Evolutionary conservation across 768 basidiomycete genomes (phyloP).

Genomic region (Kwoniella sp.): DNA sequence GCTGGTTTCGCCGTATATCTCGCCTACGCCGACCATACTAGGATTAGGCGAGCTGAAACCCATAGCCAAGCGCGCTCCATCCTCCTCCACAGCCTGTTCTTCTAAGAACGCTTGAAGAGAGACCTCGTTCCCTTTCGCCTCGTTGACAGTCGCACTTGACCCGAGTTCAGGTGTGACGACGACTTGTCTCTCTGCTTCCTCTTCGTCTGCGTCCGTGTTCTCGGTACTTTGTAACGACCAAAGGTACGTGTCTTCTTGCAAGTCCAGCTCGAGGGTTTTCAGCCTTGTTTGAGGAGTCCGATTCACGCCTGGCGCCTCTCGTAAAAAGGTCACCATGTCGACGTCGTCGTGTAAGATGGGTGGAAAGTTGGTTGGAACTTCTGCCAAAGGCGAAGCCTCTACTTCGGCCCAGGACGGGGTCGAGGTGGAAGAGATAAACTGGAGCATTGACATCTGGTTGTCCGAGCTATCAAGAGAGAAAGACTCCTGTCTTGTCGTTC

Average conservation of each 20-base stretch:
- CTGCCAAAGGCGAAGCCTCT: constrained; percentile 10
- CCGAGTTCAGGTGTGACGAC: constrained; percentile 14
- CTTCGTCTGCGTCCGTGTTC: neutral
- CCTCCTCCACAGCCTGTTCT: constrained; percentile 4
- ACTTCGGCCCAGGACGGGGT: constrained; percentile 16
- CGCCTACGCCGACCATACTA: neutral
- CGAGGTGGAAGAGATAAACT: constrained; percentile 10
- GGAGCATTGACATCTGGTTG: constrained; percentile 10
- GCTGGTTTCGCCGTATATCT: constrained; percentile 6
- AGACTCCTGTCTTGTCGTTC: neutral
- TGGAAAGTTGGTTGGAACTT: constrained; percentile 7
- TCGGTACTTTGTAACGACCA: neutral
- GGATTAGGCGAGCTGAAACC: constrained; percentile 5
- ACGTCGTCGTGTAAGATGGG: constrained; percentile 4
- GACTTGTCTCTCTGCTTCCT: neutral
- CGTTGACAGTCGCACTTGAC: neutral
- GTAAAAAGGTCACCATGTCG: constrained; percentile 12
- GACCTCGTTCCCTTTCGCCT: constrained; percentile 2
- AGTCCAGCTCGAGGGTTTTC: neutral
- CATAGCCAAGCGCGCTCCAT: neutral
- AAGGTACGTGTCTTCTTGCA: neutral
- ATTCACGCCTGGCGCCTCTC: constrained; percentile 16
- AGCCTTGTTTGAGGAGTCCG: constrained; percentile 2
- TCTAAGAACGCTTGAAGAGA: constrained; percentile 7
- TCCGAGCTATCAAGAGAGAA: neutral